Evolutionary conservation across 164 flowering plant species (phyloP).

Genomic region (Annona cherimola): DNA sequence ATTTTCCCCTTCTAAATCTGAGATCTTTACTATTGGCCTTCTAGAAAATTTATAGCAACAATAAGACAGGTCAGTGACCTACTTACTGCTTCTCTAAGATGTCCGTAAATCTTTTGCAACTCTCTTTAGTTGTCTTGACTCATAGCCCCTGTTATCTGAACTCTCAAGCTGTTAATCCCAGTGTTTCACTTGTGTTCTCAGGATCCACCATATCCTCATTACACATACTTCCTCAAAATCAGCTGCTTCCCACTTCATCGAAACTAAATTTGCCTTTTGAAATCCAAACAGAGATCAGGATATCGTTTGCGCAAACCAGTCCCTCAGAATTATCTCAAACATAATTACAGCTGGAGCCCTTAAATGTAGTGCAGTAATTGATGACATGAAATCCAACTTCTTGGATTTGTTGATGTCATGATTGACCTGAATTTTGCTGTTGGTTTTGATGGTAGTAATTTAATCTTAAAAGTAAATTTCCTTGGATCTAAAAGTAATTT

Average conservation of each 20-base stretch:
- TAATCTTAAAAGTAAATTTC: slow-evolving; percentile 55
- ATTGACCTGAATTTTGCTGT: slow-evolving; percentile 37
- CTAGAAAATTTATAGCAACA: not conserved
- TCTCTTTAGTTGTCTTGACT: not conserved
- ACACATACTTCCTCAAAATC: not conserved
- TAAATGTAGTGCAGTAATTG: slow-evolving; percentile 39
- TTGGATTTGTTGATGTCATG: slow-evolving; percentile 38
- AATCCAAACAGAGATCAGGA: slow-evolving; percentile 60
- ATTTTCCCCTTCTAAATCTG: too few relatives aligned
- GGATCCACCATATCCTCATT: not conserved
- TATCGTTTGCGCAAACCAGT: slow-evolving; percentile 42
- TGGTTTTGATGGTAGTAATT: slow-evolving; percentile 37
- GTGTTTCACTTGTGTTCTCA: not conserved
- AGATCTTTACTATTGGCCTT: too few relatives aligned
- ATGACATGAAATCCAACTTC: slow-evolving; percentile 56
- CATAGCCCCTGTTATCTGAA: not conserved
- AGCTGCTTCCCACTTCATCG: not conserved
- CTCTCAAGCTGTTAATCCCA: too few relatives aligned
- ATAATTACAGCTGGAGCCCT: slow-evolving; percentile 70
- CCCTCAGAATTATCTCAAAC: slow-evolving; percentile 73
- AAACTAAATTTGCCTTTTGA: slow-evolving; percentile 12
- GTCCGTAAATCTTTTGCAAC: not conserved
- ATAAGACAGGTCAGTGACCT: not conserved
- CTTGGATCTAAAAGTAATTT: not conserved
- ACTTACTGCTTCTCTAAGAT: not conserved